These are phyloP conservation scores for Fusarium sp. DNA, from an alignment of 2,329 filamentous ascomycete genomes.

Conservation along the genomic window DNA sequence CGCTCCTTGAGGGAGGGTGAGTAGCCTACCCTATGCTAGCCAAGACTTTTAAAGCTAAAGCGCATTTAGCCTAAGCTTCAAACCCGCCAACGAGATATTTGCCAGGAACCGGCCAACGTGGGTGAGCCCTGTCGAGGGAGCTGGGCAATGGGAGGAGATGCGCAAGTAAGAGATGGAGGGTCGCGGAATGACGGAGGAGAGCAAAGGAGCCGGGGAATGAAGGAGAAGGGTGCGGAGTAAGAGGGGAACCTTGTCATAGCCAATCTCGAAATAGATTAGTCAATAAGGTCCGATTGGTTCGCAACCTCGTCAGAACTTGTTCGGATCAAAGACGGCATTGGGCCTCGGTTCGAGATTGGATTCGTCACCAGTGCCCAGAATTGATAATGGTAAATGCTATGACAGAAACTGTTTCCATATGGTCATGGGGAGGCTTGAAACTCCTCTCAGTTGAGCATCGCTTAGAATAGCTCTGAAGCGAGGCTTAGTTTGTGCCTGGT, in stretches of 20 bases:
- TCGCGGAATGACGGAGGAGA: too few species aligned
- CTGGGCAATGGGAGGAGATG: constrained; percentile 49
- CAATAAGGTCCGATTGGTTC: constrained; percentile 25
- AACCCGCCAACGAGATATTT: constrained; percentile 51
- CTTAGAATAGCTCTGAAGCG: background rate
- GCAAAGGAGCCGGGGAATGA: background rate
- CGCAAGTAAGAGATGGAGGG: constrained; percentile 40
- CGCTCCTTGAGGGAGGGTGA: constrained; percentile 47
- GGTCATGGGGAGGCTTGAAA: background rate
- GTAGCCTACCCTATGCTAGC: background rate
- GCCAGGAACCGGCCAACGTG: constrained; percentile 49
- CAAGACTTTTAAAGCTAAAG: background rate
- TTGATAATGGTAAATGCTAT: too few species aligned
- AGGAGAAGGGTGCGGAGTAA: constrained; percentile 15
- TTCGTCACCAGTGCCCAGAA: too few species aligned
- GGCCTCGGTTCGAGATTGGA: background rate
- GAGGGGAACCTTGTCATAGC: background rate
- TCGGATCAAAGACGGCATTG: background rate
- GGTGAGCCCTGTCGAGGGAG: constrained; percentile 39
- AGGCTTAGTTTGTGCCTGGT: background rate
- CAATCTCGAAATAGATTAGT: background rate
- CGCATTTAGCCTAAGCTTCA: constrained; percentile 26
- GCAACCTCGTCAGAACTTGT: background rate
- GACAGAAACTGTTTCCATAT: too few species aligned
- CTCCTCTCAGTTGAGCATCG: background rate